Base-by-base conservation (phyloP, 257 asterid species). In the Paraleonurus japonicus region DNA sequence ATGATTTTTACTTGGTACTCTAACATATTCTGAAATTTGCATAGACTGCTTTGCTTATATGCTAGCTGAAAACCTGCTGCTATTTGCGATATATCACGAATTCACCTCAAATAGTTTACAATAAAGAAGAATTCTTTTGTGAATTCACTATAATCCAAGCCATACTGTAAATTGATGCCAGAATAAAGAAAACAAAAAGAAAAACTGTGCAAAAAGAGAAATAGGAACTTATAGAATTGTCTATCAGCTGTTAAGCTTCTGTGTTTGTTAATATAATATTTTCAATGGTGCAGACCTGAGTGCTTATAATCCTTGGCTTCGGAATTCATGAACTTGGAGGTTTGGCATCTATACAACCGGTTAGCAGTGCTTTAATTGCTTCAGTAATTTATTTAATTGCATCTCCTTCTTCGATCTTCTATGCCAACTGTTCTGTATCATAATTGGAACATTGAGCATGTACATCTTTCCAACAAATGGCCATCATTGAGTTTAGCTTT, bases 201-300 rank as follows among this genome's bases (percentile, higher is more conserved):
- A 43, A 43, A 43, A 43, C 51, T 2, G 20, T 2, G 27, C 35
- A 20, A 51, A 64, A 32, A 47, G 48, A 23, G 8, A 41, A 12
- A 43, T 1, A 16, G 15, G 0, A 32, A 24, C 39, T 53, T 35
- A 28, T 19, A 0, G 55, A 39, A 66, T 24, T 67, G 69, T 70
- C 27, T 69, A 61, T 75, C 75, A 68, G 66, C 61, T 61, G 30
- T 11, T 45, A 15, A 65, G 28, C 50, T 71, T 43, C 51, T 60
- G 37, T 45, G 19, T 63, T 7, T 27, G n/a, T 53, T 33, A 11
- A 23, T 28, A 63, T 65, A 2, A 59, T 63, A n/a, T 55, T 70
- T 57, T 64, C 9, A 39, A 47, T 68, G 37, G 11, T 69, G 71
- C 66, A 75, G 69, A 70, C 45, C 23, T 65, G 26, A 64, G 24